A percentile compares a stretch with the other conserved stretches of the same genome.
Conservation (phyloP, 148 eudicot genomes). For the Vaccinium myrtillus region DNA sequence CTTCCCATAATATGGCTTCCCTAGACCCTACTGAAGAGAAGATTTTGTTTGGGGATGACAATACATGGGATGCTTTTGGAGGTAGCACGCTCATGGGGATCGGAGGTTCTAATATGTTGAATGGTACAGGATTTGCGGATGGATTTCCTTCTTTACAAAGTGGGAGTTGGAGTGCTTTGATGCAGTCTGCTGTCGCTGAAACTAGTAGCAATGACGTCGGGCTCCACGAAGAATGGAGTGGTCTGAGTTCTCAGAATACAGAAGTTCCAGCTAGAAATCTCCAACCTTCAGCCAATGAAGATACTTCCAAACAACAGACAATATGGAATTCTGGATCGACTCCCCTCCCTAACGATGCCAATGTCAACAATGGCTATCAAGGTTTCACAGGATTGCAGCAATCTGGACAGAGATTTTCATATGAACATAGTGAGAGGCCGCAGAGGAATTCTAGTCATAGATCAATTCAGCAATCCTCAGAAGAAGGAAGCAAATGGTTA, state of each 20-base stretch:
- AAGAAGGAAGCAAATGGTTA: constrained; percentile 57
- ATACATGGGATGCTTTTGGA: constrained; percentile 91
- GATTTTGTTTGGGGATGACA: constrained; percentile 86
- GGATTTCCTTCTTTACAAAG: constrained; percentile 65
- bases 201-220: constrained; percentile 53
- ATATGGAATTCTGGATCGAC: constrained; percentile 32
- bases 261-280: constrained; percentile 35
- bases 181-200: constrained; percentile 98
- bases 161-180: constrained; percentile 98
- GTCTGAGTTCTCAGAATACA: constrained; percentile 46
- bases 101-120: constrained; percentile 31
- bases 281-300: constrained; percentile 32
- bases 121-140: constrained; percentile 37
- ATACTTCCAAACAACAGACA: constrained; percentile 34
- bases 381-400: constrained; percentile 37
- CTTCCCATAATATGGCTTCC: constrained; percentile 50
- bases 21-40: constrained; percentile 91
- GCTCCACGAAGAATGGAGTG: constrained; percentile 63
- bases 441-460: constrained; percentile 28
- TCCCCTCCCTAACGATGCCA: constrained; percentile 31
- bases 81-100: constrained; percentile 40
- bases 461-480: constrained; percentile 40
- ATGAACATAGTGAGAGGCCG: constrained; percentile 30
- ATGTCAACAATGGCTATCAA: constrained; percentile 22
- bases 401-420: constrained; percentile 26